These are phyloP conservation scores for Alloteropsis semialata DNA, from an alignment of 176 grass and related monocot species.

Conservation along the genomic window DNA sequence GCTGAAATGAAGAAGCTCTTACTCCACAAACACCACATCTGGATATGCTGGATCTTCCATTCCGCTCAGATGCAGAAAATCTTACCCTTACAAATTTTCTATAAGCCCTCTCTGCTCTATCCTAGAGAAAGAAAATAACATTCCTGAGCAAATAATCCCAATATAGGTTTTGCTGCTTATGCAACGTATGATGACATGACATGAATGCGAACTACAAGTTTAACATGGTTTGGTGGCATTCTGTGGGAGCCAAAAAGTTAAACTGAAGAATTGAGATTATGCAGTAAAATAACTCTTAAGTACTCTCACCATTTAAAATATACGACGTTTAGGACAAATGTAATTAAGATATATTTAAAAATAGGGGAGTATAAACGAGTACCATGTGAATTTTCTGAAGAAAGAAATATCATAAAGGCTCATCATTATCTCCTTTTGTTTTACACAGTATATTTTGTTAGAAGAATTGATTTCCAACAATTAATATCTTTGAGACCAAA, in stretches of 20 bases:
- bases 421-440: neutral
- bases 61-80: constrained; percentile 43
- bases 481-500: neutral
- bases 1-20: constrained; percentile 56
- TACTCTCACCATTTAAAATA: too few relatives aligned
- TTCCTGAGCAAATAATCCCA: constrained; percentile 13
- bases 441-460: neutral
- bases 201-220: neutral
- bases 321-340: too few relatives aligned
- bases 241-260: neutral
- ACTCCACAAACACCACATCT: constrained; percentile 89
- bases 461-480: neutral
- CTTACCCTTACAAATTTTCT: constrained; percentile 73
- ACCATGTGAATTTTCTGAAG: neutral
- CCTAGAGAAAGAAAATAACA: constrained; percentile 41
- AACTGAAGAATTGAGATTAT: neutral
- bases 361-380: neutral
- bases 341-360: too few relatives aligned
- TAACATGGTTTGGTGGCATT: neutral
- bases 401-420: neutral
- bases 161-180: neutral
- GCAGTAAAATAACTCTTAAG: neutral
- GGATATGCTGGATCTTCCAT: constrained; percentile 43
- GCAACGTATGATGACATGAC: neutral
- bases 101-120: constrained; percentile 68